Conservation (phyloP, 2,329 filamentous ascomycete genomes). For the Xylaria sp. region DNA sequence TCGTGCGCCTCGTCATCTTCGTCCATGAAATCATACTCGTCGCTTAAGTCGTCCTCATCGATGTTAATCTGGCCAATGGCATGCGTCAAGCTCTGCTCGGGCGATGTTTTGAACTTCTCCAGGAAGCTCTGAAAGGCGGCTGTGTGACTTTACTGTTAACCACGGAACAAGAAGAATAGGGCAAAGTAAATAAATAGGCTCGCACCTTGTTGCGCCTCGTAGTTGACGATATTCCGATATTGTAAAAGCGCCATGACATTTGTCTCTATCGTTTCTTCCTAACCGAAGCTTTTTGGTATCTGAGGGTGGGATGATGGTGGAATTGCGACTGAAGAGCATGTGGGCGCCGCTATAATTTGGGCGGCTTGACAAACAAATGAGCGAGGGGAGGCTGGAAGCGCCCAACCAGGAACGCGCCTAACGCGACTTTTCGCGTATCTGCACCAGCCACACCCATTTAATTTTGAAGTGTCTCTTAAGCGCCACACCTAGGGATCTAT, state of each 20-base stretch:
- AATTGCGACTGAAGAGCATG: slow-evolving; percentile 42
- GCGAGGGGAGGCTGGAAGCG: slow-evolving; percentile 41
- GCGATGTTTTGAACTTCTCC: slow-evolving; percentile 84
- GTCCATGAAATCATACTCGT: slow-evolving; percentile 95
- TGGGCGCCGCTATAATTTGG: slow-evolving; percentile 38
- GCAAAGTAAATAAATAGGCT: slow-evolving; percentile 16
- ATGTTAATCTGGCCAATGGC: slow-evolving; percentile 87
- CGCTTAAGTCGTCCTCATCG: slow-evolving; percentile 85
- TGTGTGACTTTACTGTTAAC: slow-evolving; percentile 55
- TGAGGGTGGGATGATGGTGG: slow-evolving; percentile 39
- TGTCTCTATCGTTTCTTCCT: slow-evolving; percentile 28
- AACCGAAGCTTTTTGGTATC: slow-evolving; percentile 25
- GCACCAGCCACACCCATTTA: slow-evolving; percentile 46
- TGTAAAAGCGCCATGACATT: slow-evolving; percentile 83
- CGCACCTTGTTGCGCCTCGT: slow-evolving; percentile 85
- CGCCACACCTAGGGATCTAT: too few relatives aligned
- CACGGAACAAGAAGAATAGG: neutral
- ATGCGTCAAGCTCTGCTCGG: slow-evolving; percentile 76
- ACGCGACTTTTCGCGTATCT: slow-evolving; percentile 49
- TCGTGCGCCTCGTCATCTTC: slow-evolving; percentile 73
- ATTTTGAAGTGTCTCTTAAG: slow-evolving; percentile 4
- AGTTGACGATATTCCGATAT: slow-evolving; percentile 83
- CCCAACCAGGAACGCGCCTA: slow-evolving; percentile 32
- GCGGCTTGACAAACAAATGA: slow-evolving; percentile 30
- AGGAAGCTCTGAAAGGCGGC: slow-evolving; percentile 90